Percentiles rank a stretch among this genome's conserved stretches.
Evolutionary conservation across 2,329 filamentous ascomycete genomes (phyloP).

Genomic region (Apiospora malaysiana): DNA sequence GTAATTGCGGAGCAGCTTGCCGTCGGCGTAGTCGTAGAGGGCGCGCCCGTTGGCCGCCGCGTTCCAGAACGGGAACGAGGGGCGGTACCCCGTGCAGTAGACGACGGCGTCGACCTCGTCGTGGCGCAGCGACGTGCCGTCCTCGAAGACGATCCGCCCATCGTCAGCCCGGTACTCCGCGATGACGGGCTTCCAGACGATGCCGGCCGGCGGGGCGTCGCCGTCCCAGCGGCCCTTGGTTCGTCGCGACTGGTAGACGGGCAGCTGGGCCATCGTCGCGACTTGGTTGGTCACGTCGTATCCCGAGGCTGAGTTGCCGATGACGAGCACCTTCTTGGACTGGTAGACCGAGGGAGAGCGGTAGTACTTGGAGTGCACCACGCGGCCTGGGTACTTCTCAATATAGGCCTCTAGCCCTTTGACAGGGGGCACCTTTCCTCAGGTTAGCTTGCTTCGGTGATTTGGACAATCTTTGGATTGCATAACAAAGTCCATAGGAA

Average conservation of each 20-base stretch:
- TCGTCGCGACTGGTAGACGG: conserved; percentile 58
- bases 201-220: conserved; percentile 49
- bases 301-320: conserved; percentile 53
- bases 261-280: conserved; percentile 42
- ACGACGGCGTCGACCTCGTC: conserved; percentile 46
- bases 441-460: not conserved
- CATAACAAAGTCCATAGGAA: too few species aligned
- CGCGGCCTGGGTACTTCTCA: conserved; percentile 45
- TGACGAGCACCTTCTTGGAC: conserved; percentile 43
- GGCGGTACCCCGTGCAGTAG: conserved; percentile 51
- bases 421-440: conserved; percentile 51
- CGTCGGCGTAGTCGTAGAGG: conserved; percentile 55
- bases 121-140: conserved; percentile 38
- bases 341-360: conserved; percentile 44
- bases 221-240: conserved; percentile 58
- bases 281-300: conserved; percentile 48
- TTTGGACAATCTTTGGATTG: too few species aligned
- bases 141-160: conserved; percentile 50
- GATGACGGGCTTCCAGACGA: conserved; percentile 61
- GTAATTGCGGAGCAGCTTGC: conserved; percentile 52
- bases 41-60: conserved; percentile 47
- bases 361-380: conserved; percentile 54
- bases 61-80: conserved; percentile 58
- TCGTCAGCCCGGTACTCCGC: conserved; percentile 45
- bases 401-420: conserved; percentile 49